Base-by-base conservation (phyloP, 257 asterid genomes). In the Jacaranda copaia region DNA sequence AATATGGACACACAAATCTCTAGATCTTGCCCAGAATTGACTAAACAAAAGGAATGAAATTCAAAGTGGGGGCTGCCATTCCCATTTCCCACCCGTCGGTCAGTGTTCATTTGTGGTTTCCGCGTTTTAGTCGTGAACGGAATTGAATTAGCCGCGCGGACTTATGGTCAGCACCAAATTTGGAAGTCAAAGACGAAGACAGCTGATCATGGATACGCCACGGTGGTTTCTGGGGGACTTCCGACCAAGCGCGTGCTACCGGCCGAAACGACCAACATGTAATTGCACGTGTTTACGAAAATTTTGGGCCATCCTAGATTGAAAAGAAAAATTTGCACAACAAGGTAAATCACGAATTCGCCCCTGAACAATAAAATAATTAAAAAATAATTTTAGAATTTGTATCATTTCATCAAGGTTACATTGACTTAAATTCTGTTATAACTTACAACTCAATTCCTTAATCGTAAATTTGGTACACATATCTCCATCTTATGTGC, bases 121-220 rank as follows among this genome's bases (percentile, higher is more conserved):
- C 9, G 25, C 3, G 13, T 42, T 4, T 42, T 5, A 3, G 40
- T 20, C 7, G 10, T 6, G 70, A 52, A 64, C 72, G 70, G 39
- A 66, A 42, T n/a, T 3, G 18, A 16, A 45, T 16, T 32, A 45
- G 72, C 25, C 39, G 52, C 55, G 72, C 38, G 38, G 56, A 9
- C 36, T 43, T 2, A 10, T 8, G 25, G 73, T 45, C 59, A 4
- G 43, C 42, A 12, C 73, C 58, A 8, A 45, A 46, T 45, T 18
- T 43, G 53, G 73, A 67, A 68, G 73, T 68, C 59, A 69, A 49
- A 51, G 61, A 32, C 43, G 6, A 3, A 53, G 8, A 16, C 61
- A 55, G 5, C 32, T 25, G 32, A 25, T 25, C 32, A 55, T n/a
- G n/a, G 19, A 42, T 1, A 3, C 8, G 46, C 46, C 46, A 4